Evolutionary conservation across 164 flowering plant species (phyloP).

Genomic region (Piper longum): DNA sequence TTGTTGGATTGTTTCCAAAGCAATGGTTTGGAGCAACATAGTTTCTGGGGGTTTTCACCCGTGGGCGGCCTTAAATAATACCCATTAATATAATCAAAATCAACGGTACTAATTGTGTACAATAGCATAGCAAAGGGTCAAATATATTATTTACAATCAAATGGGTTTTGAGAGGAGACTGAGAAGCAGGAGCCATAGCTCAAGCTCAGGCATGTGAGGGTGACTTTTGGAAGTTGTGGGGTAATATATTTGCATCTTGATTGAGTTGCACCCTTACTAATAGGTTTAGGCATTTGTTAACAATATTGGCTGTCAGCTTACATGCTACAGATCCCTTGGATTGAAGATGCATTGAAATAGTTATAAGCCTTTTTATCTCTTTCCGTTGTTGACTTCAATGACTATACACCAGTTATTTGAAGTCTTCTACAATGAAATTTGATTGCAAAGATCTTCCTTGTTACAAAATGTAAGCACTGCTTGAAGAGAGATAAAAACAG

Average conservation of each 20-base stretch:
- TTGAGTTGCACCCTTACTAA: constrained; percentile 17
- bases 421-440: too few relatives aligned
- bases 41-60: constrained; percentile 30
- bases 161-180: constrained; percentile 5
- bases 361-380: too few relatives aligned
- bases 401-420: too few relatives aligned
- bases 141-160: background rate
- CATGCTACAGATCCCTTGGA: background rate
- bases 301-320: background rate
- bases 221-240: constrained; percentile 12
- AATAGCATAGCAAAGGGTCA: background rate
- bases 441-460: too few relatives aligned
- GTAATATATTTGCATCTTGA: constrained; percentile 4
- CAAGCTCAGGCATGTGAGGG: constrained; percentile 22
- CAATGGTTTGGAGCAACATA: constrained; percentile 23
- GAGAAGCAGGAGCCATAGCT: constrained; percentile 31
- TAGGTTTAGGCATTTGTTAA: background rate
- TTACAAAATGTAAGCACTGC: too few relatives aligned
- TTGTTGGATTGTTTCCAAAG: constrained; percentile 40
- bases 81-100: background rate
- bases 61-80: constrained; percentile 9
- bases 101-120: background rate
- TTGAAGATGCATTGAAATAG: too few relatives aligned
- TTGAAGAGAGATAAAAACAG: too few relatives aligned
- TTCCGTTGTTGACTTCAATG: too few relatives aligned